These are phyloP conservation scores for Ochetophila trinervis DNA, from an alignment of 306 rosid species.

Conservation along the genomic window DNA sequence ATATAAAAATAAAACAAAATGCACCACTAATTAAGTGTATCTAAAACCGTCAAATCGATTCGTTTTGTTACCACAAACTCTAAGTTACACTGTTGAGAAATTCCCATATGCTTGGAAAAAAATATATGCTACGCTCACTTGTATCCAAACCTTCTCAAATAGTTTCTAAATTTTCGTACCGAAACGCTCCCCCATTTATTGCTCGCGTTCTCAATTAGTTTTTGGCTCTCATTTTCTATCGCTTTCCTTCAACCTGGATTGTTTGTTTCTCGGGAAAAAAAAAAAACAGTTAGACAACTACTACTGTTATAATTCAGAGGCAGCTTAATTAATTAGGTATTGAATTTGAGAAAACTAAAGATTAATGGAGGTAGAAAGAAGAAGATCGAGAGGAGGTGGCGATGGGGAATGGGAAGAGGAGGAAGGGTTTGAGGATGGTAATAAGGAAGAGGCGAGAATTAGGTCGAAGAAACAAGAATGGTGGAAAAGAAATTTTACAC, in stretches of 20 bases:
- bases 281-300: too few species aligned
- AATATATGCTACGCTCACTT: too few species aligned
- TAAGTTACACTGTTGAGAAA: not conserved
- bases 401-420: conserved; percentile 9
- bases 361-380: conserved; percentile 14
- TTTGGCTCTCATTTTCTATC: not conserved
- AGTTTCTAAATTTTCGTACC: too few species aligned
- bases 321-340: too few species aligned
- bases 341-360: too few species aligned
- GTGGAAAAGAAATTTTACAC: conserved; percentile 4
- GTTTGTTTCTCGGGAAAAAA: too few species aligned
- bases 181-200: too few species aligned
- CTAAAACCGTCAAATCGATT: conserved; percentile 1
- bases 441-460: not conserved
- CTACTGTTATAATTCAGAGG: too few species aligned
- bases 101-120: too few species aligned
- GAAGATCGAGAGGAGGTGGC: not conserved
- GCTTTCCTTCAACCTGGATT: not conserved
- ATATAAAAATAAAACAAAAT: too few species aligned
- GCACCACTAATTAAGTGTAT: too few species aligned
- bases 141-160: too few species aligned
- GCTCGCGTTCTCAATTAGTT: not conserved
- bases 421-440: conserved; percentile 16
- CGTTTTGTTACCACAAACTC: conserved; percentile 12
- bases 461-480: not conserved